These are phyloP conservation scores for Penium margaritaceum DNA, from an alignment of 139 green algal genomes.

Conservation along the genomic window DNA sequence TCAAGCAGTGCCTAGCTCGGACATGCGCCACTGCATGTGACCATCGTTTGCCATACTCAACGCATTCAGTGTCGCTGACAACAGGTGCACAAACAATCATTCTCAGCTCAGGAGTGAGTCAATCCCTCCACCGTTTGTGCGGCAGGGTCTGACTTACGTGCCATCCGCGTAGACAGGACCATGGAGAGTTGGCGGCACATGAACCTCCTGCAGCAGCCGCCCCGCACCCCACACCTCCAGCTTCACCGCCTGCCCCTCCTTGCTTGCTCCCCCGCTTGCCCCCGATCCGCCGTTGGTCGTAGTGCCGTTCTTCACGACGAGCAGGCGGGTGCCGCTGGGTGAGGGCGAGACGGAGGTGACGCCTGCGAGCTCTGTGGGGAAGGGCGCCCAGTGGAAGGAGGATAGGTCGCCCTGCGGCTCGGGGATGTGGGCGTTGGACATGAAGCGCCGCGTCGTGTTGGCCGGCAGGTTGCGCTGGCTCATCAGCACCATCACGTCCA, in stretches of 20 bases:
- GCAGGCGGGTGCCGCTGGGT: constrained; percentile 53
- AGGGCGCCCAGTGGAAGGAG: constrained; percentile 41
- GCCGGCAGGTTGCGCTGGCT: constrained; percentile 70
- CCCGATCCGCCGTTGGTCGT: background rate
- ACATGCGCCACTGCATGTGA: no score
- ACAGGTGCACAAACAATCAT: no score
- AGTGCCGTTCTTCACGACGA: constrained; percentile 35
- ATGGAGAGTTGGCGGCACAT: constrained; percentile 66
- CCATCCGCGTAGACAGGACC: constrained; percentile 70
- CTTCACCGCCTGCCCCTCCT: constrained; percentile 17
- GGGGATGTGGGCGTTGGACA: constrained; percentile 47
- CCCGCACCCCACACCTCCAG: constrained; percentile 64
- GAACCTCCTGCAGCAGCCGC: constrained; percentile 53
- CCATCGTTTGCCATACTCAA: no score
- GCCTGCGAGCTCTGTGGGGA: constrained; percentile 52
- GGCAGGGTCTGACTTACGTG: no score
- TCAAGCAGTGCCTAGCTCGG: no score
- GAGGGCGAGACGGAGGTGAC: constrained; percentile 52
- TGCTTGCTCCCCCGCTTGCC: background rate
- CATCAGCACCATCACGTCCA: constrained; percentile 38
- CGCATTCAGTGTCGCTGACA: no score
- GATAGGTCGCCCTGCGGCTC: constrained; percentile 21
- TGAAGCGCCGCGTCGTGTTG: constrained; percentile 63
- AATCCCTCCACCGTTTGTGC: no score
- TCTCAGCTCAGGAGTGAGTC: no score